Evolutionary conservation across 2,329 filamentous ascomycete genomes (phyloP).

Genomic region (Fusarium siculi): DNA sequence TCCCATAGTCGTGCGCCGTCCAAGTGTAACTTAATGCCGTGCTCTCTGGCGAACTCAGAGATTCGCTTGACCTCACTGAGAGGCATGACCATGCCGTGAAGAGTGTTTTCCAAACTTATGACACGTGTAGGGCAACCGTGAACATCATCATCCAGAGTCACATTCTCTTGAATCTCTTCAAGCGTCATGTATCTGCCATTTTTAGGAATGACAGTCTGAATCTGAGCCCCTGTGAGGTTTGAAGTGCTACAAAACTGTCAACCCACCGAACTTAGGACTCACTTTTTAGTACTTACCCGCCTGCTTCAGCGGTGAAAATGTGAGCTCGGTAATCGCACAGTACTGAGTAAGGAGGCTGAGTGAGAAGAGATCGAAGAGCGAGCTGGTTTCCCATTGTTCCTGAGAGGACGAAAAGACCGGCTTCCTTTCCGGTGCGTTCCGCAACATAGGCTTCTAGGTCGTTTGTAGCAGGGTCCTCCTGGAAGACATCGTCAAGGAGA

Average conservation of each 20-base stretch:
- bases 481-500: constrained; percentile 85
- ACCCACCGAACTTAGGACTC: neutral
- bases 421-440: constrained; percentile 77
- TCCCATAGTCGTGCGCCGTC: constrained; percentile 88
- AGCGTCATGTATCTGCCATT: constrained; percentile 81
- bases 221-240: constrained; percentile 74
- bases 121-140: constrained; percentile 84
- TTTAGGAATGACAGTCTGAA: constrained; percentile 72
- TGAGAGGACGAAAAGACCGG: constrained; percentile 82
- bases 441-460: constrained; percentile 81
- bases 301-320: constrained; percentile 75
- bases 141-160: constrained; percentile 74
- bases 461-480: constrained; percentile 82
- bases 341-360: constrained; percentile 81
- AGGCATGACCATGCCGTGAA: constrained; percentile 82
- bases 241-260: constrained; percentile 65
- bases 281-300: constrained; percentile 57
- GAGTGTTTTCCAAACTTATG: constrained; percentile 87
- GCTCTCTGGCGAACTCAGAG: constrained; percentile 71
- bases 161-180: constrained; percentile 76
- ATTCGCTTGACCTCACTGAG: constrained; percentile 77
- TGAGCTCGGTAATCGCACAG: constrained; percentile 84
- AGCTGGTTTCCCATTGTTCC: constrained; percentile 97
- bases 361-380: constrained; percentile 79
- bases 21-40: constrained; percentile 76